phyloP scores from a whole-genome alignment of 345 rosid species.

The Eucalyptus albens region DNA sequence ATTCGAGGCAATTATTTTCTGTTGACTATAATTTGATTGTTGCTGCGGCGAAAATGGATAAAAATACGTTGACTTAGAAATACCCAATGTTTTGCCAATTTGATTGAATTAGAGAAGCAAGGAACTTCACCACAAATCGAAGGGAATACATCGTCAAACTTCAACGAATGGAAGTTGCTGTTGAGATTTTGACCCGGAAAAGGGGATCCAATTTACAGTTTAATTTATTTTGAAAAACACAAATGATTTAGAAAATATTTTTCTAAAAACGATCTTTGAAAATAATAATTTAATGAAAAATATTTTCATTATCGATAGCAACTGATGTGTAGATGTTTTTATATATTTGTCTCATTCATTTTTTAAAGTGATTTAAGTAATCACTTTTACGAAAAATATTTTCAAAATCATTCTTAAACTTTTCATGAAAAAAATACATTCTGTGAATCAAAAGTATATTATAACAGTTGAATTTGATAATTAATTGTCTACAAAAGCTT shows the following conservation, averaged over 20 bases:
- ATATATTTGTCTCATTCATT: no score
- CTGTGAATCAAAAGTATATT: neutral
- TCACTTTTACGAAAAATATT: rapidly evolving
- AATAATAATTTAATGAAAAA: no score
- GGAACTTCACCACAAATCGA: neutral
- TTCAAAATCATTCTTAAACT: neutral
- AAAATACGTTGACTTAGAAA: neutral
- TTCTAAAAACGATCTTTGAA: no score
- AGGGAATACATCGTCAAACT: neutral
- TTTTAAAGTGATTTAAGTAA: no score
- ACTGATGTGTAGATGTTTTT: no score
- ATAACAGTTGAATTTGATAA: neutral
- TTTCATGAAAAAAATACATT: neutral
- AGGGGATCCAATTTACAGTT: neutral
- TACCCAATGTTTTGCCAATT: neutral
- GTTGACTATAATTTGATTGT: neutral
- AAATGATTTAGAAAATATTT: no score
- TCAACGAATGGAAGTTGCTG: neutral
- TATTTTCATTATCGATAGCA: no score
- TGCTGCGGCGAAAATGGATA: neutral
- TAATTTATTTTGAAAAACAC: no score
- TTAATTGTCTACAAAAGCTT: neutral
- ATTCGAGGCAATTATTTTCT: neutral
- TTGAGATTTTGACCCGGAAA: neutral
- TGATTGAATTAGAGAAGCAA: neutral